Base-by-base conservation (phyloP, 768 basidiomycete species). In the Pilatotrama ljubarskyi region DNA sequence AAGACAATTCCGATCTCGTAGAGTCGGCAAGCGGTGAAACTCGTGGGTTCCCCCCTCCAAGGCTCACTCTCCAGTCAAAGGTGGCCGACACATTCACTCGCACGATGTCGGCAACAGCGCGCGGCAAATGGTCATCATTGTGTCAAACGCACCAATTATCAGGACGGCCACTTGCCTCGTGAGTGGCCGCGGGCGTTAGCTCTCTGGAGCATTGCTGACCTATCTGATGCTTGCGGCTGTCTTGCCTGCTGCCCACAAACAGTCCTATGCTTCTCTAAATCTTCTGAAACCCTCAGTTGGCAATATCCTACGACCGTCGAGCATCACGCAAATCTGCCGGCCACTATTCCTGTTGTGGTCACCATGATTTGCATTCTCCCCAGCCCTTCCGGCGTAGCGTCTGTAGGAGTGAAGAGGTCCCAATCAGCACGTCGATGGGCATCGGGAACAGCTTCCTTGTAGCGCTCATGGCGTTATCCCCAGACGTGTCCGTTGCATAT, bases 121-220 rank as follows among this genome's bases (percentile, higher is more conserved):
- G 53, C 54, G 54, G 35, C 37, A 26, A n/a, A 47, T 25, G 18
- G 5, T 10, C 25, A 55, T 55, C 35, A 55, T 18, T 6, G 26
- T 55, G 44, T 47, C 44, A 55, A 48, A 47, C 54, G 29, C 38
- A n/a, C n/a, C n/a, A n/a, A 38, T 55, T 44, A 55, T 55, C 18
- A 22, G 6, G 36, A 29, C 9, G 15, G 3, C 54, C 1, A 38
- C n/a, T 32, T 13, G 37, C 20, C 29, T 51, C 35, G 46, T 40
- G 13, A 41, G 46, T 49, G 22, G 13, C 37, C 26, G 52, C 14
- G 41, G n/a, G n/a, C 18, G 25, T 41, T 20, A 13, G 20, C 14
- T 26, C 10, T 20, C 17, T 11, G 14, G 26, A 20, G 3, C 26
- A 51, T 17, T 40, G 38, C 40, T 41, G 42, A 43, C 42, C 42